Percentiles rank a stretch among this genome's conserved stretches.
These are phyloP conservation scores for Zancudomyces culisetae DNA, from an alignment of 371 early-diverging fungal genomes.

Conservation along the genomic window DNA sequence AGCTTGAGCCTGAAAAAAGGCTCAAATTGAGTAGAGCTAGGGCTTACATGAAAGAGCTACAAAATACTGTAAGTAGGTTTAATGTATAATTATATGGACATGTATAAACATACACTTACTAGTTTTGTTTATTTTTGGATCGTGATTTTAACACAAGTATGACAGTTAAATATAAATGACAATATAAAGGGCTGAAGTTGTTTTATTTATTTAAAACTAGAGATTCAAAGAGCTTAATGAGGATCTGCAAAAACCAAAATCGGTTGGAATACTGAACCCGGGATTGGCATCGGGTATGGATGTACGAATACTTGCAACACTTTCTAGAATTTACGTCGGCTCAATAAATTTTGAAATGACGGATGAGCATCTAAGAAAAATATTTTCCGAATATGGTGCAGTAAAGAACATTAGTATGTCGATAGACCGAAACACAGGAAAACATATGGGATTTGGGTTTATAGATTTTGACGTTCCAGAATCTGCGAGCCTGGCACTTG, in stretches of 20 bases:
- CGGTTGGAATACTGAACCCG: conserved; percentile 19
- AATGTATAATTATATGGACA: too few species aligned
- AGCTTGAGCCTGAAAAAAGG: neutral
- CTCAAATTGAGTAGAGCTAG: neutral
- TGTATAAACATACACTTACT: too few species aligned
- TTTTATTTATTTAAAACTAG: too few species aligned
- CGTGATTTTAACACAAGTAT: too few species aligned
- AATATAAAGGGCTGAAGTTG: too few species aligned
- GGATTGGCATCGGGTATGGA: conserved; percentile 25
- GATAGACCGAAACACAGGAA: conserved; percentile 42
- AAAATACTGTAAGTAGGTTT: too few species aligned
- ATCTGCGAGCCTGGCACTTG: conserved; percentile 50
- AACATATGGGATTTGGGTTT: conserved; percentile 75
- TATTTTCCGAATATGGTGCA: conserved; percentile 50
- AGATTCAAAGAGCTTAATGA: conserved; percentile 17
- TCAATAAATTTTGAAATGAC: conserved; percentile 58
- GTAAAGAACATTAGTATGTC: conserved; percentile 52
- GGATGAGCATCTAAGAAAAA: conserved; percentile 46
- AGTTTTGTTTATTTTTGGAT: too few species aligned
- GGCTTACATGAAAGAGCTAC: neutral
- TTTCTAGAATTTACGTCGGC: conserved; percentile 65
- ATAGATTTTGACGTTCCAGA: conserved; percentile 70
- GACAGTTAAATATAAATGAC: too few species aligned
- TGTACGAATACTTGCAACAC: conserved; percentile 28
- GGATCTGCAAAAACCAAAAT: conserved; percentile 1